Evolutionary conservation across 1,139 yeast genomes (phyloP).

Genomic region (Protomyces inundatus): DNA sequence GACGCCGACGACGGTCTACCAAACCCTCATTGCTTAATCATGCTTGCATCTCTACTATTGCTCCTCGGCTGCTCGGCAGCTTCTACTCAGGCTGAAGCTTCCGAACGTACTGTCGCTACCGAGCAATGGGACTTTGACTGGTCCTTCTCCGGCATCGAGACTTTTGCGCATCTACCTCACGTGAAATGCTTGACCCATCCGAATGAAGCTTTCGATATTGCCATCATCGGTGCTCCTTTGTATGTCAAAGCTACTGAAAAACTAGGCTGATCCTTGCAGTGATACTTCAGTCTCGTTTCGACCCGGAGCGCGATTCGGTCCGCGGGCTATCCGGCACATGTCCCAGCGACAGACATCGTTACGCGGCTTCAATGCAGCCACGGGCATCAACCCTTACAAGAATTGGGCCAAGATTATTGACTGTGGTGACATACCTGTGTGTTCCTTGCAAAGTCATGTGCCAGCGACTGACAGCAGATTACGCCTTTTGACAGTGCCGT

Average conservation of each 20-base stretch:
- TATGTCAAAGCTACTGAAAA: neutral
- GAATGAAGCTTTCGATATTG: constrained; percentile 54
- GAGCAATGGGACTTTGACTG: constrained; percentile 26
- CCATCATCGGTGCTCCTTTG: constrained; percentile 68
- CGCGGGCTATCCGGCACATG: constrained; percentile 65
- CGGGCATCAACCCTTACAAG: constrained; percentile 58
- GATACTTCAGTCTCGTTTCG: constrained; percentile 19
- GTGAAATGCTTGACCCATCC: constrained; percentile 53
- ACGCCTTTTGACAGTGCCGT: constrained; percentile 69
- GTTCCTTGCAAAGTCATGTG: neutral
- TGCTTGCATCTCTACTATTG: no score
- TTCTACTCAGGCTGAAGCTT: neutral
- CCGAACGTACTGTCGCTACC: neutral
- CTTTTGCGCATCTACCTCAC: constrained; percentile 67
- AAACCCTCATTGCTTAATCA: no score
- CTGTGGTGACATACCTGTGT: constrained; percentile 74
- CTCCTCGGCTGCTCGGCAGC: no score
- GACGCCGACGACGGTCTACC: no score
- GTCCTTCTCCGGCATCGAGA: constrained; percentile 50
- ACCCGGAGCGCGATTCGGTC: constrained; percentile 71
- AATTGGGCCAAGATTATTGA: constrained; percentile 66
- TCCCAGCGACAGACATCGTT: constrained; percentile 64
- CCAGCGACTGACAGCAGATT: neutral
- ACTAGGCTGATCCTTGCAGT: neutral
- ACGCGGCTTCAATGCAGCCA: constrained; percentile 65